phyloP scores from a whole-genome alignment of 1,284 basidiomycete species.

The Earliella scabrosa region DNA sequence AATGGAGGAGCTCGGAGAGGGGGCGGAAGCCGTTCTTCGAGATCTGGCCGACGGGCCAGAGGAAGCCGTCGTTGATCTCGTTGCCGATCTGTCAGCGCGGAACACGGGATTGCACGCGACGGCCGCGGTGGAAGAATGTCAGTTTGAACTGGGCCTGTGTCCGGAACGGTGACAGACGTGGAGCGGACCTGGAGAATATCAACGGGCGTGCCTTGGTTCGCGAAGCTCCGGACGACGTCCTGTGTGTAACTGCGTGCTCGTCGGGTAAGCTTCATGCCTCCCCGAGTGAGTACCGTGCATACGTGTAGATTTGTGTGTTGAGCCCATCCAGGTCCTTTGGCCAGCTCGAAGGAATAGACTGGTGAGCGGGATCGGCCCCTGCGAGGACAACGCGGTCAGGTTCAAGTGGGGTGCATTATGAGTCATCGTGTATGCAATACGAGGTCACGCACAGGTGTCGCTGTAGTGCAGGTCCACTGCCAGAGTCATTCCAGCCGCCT shows the following conservation, averaged over 20 bases:
- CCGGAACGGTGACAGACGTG: neutral
- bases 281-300: conserved; percentile 17
- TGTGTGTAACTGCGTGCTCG: conserved; percentile 51
- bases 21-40: conserved; percentile 56
- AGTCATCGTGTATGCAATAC: no score
- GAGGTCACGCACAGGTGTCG: conserved; percentile 54
- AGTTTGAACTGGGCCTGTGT: neutral
- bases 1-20: conserved; percentile 64
- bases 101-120: neutral
- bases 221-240: conserved; percentile 53
- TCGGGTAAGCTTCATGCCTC: neutral
- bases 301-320: conserved; percentile 60
- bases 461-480: conserved; percentile 66
- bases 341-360: conserved; percentile 63
- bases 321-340: conserved; percentile 52
- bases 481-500: conserved; percentile 60
- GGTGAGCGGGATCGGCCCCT: conserved; percentile 70
- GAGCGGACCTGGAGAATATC: conserved; percentile 49
- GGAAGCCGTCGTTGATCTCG: conserved; percentile 65
- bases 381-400: neutral
- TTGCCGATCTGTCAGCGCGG: conserved; percentile 52
- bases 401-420: no score
- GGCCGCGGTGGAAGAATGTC: no score
- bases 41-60: conserved; percentile 64
- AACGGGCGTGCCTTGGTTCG: conserved; percentile 56